These are phyloP conservation scores for Tephrocybe sp. DNA, from an alignment of 768 basidiomycete genomes.

Conservation along the genomic window DNA sequence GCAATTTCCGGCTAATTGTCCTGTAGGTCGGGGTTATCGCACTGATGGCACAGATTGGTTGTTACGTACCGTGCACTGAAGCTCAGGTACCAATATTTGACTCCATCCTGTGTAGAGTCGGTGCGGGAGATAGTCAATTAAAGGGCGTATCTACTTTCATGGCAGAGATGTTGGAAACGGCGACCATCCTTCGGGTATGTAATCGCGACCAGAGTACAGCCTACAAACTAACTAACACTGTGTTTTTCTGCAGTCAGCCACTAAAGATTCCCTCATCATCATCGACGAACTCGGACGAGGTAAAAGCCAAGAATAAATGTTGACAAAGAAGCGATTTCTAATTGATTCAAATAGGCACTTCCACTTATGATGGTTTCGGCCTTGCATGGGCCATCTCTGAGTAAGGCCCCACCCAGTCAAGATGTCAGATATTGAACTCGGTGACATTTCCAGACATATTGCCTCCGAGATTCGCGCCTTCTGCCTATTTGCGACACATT, in stretches of 20 bases:
- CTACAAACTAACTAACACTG: neutral
- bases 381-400: constrained; percentile 99
- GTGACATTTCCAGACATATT: constrained; percentile 70
- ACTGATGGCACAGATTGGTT: constrained; percentile 94
- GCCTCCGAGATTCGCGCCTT: constrained; percentile 91
- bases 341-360: constrained; percentile 62
- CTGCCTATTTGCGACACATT: constrained; percentile 97
- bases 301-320: constrained; percentile 23
- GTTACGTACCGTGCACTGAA: constrained; percentile 90
- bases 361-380: constrained; percentile 97
- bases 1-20: neutral
- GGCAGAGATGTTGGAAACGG: constrained; percentile 99
- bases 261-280: constrained; percentile 90
- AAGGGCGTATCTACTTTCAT: constrained; percentile 99
- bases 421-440: constrained; percentile 3
- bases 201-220: neutral
- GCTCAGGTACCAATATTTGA: constrained; percentile 93
- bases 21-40: constrained; percentile 85
- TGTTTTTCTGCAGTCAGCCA: constrained; percentile 64
- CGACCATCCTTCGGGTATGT: constrained; percentile 84
- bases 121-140: constrained; percentile 95
- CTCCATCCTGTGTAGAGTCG: constrained; percentile 92
- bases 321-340: neutral
- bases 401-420: constrained; percentile 42
- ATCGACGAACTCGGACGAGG: constrained; percentile 97